A percentile compares a stretch with the other conserved stretches of the same genome.
phyloP scores from a whole-genome alignment of 129 eudicot genomes.

The Mikania micrantha region DNA sequence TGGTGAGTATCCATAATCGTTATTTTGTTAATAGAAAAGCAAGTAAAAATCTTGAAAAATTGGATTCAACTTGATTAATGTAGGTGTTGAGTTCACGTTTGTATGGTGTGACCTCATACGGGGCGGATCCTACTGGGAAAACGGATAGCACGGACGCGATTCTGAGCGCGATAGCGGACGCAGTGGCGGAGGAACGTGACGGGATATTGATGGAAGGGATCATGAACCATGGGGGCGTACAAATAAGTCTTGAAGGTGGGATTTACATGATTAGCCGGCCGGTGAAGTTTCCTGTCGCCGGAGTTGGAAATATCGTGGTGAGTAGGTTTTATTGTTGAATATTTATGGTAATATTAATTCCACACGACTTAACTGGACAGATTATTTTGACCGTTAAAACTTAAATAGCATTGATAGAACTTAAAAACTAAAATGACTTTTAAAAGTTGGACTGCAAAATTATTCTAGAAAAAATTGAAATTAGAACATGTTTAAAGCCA shows the following conservation, averaged over 20 bases:
- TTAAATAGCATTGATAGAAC: not conserved
- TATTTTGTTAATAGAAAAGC: too few species aligned
- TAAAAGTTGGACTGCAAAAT: not conserved
- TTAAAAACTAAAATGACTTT: not conserved
- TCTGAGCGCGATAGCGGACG: slow-evolving; percentile 57
- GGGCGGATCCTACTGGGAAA: slow-evolving; percentile 91
- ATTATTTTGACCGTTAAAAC: slow-evolving; percentile 4
- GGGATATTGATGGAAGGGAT: slow-evolving; percentile 66
- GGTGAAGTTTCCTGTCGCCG: slow-evolving; percentile 50
- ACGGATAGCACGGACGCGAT: slow-evolving; percentile 81
- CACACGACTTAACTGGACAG: slow-evolving; percentile 9
- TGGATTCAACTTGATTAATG: too few species aligned
- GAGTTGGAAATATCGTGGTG: slow-evolving; percentile 72
- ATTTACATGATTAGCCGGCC: slow-evolving; percentile 71
- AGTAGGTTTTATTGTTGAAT: slow-evolving; percentile 9
- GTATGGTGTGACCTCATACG: slow-evolving; percentile 65
- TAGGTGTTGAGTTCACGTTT: slow-evolving; percentile 33
- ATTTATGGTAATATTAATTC: not conserved
- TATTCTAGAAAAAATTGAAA: too few species aligned
- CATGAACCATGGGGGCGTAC: slow-evolving; percentile 72
- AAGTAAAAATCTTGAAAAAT: too few species aligned
- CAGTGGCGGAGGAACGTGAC: slow-evolving; percentile 35
- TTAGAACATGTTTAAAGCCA: too few species aligned
- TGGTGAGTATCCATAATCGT: slow-evolving; percentile 20
- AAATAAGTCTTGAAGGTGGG: slow-evolving; percentile 77